Base-by-base conservation (phyloP, 1,284 basidiomycete species). In the Anthracocystis walkeri region DNA sequence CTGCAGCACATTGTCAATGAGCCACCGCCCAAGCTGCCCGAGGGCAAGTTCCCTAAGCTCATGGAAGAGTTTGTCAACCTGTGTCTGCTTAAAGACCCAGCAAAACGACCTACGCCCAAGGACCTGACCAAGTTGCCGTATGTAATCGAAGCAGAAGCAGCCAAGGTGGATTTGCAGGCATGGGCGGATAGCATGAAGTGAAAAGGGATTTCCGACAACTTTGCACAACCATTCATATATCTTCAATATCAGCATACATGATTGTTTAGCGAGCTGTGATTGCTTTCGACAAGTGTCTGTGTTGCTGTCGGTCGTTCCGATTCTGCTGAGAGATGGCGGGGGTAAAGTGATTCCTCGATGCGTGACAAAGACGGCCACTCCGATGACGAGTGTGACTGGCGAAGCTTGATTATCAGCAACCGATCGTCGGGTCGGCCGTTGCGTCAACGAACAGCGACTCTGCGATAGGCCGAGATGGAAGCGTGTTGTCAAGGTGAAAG, bases 1-100 rank as follows among this genome's bases (percentile, higher is more conserved):
- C 88, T 99, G 82, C 96, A 99, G 82, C 94, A 97, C 82, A 98
- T 99, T 81, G 97, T 99, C 65, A 95, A 96, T 53, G 83, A 85
- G 62, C 82, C 81, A 12, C 76, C 82, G 35, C 82, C 82, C 8
- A 77, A 82, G 58, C 79, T 81, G 18, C 66, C 76, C 3, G 77
- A 74, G 31, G 67, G 67, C 35, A 57, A 63, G 11, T 85, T 84
- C 59, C 69, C 81, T 11, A 55, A 57, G 40, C 50, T 48, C n/a
- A 79, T 85, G 77, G 66, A 75, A 25, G 68, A 76, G 35, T 85
- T 84, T 65, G 74, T 84, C 49, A 69, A 81, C 42, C 45, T 70
- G 6, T 85, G 83, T 46, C 66, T 85, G 50, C 56, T 75, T 62
- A 85, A 85, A 51, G 82, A 85, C 25, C 81, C 80, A 0, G 68